Evolutionary conservation across 805 yeast species (phyloP), one percentile per base, ranked within the genome.

Genomic region (Sugiyamaella chiloensis): DNA sequence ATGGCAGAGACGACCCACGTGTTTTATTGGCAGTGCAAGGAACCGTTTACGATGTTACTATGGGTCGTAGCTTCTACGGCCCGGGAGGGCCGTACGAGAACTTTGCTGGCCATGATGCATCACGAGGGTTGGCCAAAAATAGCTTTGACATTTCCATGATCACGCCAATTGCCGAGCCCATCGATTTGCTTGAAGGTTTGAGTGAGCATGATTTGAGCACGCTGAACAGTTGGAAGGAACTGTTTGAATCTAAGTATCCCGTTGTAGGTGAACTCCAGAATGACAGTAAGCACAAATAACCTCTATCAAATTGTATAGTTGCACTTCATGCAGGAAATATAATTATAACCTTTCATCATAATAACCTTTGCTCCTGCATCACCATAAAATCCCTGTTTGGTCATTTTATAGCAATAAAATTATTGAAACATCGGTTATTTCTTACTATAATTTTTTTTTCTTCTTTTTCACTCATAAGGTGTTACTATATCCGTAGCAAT

Each of bases 61-160:
- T 73, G 8, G 95, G 95, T 0, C 78, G 90, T 54, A 77, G 78
- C 40, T 90, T 91, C 63, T 91, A 91, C 65, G 98, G 98, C 0
- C 98, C 98, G 5, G 87, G 91, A 24, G 97, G 97, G 0, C 96
- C 96, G 0, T 91, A 91, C 67, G 81, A 86, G 36, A 87, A 86
- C 61, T 91, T 91, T 73, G 97, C 97, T 0, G 98, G 98, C 1
- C 84, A 87, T 56, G 98, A 91, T 68, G 97, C 97, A 2, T 84
- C 95, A 0, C 74, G 98, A 55, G 98, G 97, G 0, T 75, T 91
- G 47, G 96, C 96, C 0, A 71, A 78, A 58, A 90, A 89, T 66
- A 85, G 95, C 14, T 91, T 90, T 67, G 97, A 89, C 43, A 55
- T 71, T 19, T 79, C 72, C 46, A 74, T 73, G 63, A 70, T 93